These are phyloP conservation scores for Begonia peltatifolia DNA, from an alignment of 306 rosid genomes.

Conservation along the genomic window DNA sequence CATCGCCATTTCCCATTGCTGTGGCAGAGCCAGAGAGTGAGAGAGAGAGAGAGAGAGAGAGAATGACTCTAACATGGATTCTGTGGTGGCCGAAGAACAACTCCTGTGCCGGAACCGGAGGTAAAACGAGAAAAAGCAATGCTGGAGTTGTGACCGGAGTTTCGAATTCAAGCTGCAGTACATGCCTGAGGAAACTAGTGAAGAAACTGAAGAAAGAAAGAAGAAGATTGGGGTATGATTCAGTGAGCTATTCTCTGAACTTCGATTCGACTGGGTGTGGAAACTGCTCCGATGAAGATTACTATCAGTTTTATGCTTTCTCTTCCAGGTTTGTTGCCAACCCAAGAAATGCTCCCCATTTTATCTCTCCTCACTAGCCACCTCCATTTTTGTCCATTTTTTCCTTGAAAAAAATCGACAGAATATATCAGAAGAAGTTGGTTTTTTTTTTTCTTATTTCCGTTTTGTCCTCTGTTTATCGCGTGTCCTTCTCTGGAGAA, in stretches of 20 bases:
- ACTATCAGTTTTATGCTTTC: conserved; percentile 58
- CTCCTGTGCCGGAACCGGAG: conserved; percentile 9
- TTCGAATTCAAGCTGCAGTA: conserved; percentile 7
- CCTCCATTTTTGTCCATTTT: not conserved
- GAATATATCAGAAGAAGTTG: no score
- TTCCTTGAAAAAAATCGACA: no score
- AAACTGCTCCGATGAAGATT: conserved; percentile 46
- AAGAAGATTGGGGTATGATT: conserved; percentile 36
- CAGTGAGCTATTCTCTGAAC: conserved; percentile 68
- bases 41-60: no score
- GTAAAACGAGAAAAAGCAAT: conserved; percentile 4
- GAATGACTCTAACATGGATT: conserved; percentile 29
- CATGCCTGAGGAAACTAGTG: conserved; percentile 29
- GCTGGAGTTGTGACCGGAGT: not conserved
- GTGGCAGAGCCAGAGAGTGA: no score
- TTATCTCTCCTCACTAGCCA: conserved; percentile 16
- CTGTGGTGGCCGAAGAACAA: conserved; percentile 25
- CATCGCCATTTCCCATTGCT: no score
- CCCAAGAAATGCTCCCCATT: conserved; percentile 23
- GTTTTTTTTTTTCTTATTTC: no score
- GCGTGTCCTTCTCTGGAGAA: no score
- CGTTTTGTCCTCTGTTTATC: no score
- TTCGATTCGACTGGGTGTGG: conserved; percentile 60
- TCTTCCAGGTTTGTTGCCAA: conserved; percentile 62
- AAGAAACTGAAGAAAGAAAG: conserved; percentile 39